Percentiles rank a stretch among this genome's conserved stretches.
Conservation (phyloP, 495 filamentous ascomycete species). For the Oidiodendron maius region DNA sequence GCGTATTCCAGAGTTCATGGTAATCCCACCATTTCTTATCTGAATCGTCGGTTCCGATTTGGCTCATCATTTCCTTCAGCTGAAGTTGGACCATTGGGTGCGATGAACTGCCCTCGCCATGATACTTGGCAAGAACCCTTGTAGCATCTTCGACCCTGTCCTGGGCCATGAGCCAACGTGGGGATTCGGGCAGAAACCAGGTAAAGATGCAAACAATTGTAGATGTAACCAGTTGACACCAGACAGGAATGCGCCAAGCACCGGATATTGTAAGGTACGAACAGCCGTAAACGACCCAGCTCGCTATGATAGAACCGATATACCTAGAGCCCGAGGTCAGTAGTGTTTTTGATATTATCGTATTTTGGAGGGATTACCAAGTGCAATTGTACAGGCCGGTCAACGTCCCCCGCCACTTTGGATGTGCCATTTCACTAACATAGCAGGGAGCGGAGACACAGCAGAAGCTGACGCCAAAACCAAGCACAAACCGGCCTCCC, state of each 20-base stretch:
- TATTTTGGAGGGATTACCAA: neutral
- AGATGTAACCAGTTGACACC: conserved; percentile 29
- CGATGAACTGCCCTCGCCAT: conserved; percentile 29
- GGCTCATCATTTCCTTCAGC: conserved; percentile 38
- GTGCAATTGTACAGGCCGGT: conserved; percentile 51
- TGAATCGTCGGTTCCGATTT: conserved; percentile 37
- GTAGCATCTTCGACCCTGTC: conserved; percentile 25
- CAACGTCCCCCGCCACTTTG: conserved; percentile 60
- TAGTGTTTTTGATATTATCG: neutral
- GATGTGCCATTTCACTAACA: conserved; percentile 69
- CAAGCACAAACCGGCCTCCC: conserved; percentile 68
- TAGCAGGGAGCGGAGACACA: conserved; percentile 60
- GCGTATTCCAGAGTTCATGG: conserved; percentile 41
- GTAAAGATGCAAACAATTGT: conserved; percentile 6
- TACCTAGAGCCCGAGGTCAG: conserved; percentile 22
- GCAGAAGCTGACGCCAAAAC: conserved; percentile 64
- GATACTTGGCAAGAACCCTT: conserved; percentile 35
- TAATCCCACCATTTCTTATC: conserved; percentile 57
- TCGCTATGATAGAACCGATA: conserved; percentile 39
- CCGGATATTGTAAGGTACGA: conserved; percentile 29
- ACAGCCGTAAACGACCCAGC: conserved; percentile 41
- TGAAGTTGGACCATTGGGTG: conserved; percentile 36
- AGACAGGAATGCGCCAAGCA: conserved; percentile 39
- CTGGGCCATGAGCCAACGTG: conserved; percentile 27
- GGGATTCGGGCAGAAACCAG: conserved; percentile 25